Conservation (phyloP, 352 stramenopile species). For the Globisporangium megalacanthum region DNA sequence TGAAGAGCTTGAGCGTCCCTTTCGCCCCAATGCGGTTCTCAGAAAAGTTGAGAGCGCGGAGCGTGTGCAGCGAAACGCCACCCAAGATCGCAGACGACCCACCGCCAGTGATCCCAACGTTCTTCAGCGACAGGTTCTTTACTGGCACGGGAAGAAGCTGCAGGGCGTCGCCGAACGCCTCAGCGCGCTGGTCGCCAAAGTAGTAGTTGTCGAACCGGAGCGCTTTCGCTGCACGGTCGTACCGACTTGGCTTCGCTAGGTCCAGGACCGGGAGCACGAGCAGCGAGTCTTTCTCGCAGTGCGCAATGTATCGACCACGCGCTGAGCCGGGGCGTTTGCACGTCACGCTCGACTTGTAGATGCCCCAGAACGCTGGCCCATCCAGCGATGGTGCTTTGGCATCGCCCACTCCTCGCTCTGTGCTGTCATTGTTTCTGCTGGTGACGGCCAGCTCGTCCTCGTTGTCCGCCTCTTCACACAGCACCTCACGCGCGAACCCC, state of each 20-base stretch:
- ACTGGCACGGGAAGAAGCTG: constrained; percentile 49
- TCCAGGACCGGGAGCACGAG: constrained; percentile 66
- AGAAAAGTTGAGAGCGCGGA: constrained; percentile 63
- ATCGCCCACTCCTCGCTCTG: neutral
- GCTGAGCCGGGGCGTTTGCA: constrained; percentile 41
- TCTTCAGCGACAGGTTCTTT: constrained; percentile 65
- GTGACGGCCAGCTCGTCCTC: neutral
- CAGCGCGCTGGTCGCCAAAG: constrained; percentile 58
- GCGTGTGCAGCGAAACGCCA: constrained; percentile 37
- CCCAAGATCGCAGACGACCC: constrained; percentile 57
- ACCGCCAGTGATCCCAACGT: constrained; percentile 49
- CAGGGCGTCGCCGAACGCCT: constrained; percentile 54
- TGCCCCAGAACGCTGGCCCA: constrained; percentile 41
- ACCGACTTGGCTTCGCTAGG: constrained; percentile 37
- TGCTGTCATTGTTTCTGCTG: neutral
- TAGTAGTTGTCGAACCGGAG: constrained; percentile 74
- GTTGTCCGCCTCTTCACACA: constrained; percentile 25
- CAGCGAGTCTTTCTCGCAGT: constrained; percentile 49
- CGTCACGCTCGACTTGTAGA: constrained; percentile 43
- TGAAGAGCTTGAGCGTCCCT: constrained; percentile 50
- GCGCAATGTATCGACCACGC: constrained; percentile 52
- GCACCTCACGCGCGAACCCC: constrained; percentile 45
- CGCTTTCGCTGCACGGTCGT: constrained; percentile 30
- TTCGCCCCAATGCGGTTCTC: constrained; percentile 59
- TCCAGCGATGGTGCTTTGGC: constrained; percentile 7